phyloP scores from a whole-genome alignment of 1,139 yeast species.

The Lodderomyces oxycetoniae region DNA sequence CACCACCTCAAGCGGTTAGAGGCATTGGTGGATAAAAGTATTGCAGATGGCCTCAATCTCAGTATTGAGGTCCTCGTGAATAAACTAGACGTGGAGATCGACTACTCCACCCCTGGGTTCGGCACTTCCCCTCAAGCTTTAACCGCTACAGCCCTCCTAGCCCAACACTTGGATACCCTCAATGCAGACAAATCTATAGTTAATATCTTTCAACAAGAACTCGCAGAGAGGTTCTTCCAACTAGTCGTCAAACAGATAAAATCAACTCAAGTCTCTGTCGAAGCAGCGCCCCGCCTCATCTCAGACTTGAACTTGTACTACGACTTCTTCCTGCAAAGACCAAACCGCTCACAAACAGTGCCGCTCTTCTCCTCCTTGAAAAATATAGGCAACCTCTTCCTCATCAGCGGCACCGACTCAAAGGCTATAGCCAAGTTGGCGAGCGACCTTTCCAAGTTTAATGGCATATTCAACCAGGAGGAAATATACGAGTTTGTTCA shows the following conservation, averaged over 20 bases:
- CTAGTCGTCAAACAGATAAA: constrained; percentile 69
- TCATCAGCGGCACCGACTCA: constrained; percentile 72
- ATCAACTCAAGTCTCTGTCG: constrained; percentile 64
- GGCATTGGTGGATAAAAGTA: constrained; percentile 74
- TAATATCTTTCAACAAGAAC: constrained; percentile 91
- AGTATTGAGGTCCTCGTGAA: constrained; percentile 85
- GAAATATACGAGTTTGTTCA: constrained; percentile 91
- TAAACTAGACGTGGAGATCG: constrained; percentile 51
- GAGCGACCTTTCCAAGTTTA: constrained; percentile 78
- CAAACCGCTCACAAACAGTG: constrained; percentile 59
- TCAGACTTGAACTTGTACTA: constrained; percentile 73
- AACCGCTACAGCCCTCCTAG: constrained; percentile 56
- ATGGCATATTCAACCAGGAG: constrained; percentile 87
- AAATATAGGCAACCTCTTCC: constrained; percentile 75
- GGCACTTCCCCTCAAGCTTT: constrained; percentile 73
- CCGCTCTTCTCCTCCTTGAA: constrained; percentile 80
- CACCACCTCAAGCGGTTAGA: constrained; percentile 77
- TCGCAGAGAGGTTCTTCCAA: constrained; percentile 81
- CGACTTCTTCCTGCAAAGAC: constrained; percentile 55
- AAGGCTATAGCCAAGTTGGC: constrained; percentile 81
- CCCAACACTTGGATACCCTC: constrained; percentile 69
- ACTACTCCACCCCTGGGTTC: constrained; percentile 31
- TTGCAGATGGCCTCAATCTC: constrained; percentile 86
- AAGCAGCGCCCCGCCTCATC: constrained; percentile 77
- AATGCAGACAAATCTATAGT: constrained; percentile 84